phyloP scores from a whole-genome alignment of 2,329 filamentous ascomycete genomes.

The Aspergillus carbonarius region DNA sequence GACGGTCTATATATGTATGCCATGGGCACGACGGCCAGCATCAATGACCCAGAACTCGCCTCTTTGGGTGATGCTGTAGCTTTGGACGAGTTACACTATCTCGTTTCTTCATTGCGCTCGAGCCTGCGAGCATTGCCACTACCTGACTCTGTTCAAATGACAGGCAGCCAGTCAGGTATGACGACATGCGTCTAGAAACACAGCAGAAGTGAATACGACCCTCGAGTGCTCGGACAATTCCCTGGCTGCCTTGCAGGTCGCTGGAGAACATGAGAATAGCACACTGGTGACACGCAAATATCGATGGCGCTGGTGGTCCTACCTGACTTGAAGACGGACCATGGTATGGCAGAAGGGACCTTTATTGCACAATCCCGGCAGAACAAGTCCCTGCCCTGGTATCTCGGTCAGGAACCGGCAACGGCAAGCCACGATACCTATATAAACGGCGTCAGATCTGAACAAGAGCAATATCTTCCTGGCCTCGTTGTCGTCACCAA shows the following conservation, averaged over 20 bases:
- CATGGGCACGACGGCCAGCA: background rate
- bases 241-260: conserved; percentile 1
- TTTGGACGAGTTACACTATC: conserved; percentile 3
- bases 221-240: background rate
- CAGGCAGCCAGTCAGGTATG: background rate
- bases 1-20: conserved; percentile 4
- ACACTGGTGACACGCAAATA: background rate
- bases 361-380: background rate
- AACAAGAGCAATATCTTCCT: background rate
- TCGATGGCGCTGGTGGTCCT: background rate
- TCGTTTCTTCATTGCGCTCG: background rate
- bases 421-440: background rate
- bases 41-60: background rate
- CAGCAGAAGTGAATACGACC: background rate
- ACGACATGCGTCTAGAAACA: background rate
- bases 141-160: background rate
- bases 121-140: background rate
- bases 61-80: background rate
- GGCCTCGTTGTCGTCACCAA: background rate
- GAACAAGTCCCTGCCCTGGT: background rate
- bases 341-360: background rate
- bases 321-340: background rate
- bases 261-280: background rate
- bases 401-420: background rate
- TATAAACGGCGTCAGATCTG: background rate